Evolutionary conservation across 106 monocot species (phyloP), one percentile per base, ranked within the genome.

Genomic region (Ottelia alismoides): DNA sequence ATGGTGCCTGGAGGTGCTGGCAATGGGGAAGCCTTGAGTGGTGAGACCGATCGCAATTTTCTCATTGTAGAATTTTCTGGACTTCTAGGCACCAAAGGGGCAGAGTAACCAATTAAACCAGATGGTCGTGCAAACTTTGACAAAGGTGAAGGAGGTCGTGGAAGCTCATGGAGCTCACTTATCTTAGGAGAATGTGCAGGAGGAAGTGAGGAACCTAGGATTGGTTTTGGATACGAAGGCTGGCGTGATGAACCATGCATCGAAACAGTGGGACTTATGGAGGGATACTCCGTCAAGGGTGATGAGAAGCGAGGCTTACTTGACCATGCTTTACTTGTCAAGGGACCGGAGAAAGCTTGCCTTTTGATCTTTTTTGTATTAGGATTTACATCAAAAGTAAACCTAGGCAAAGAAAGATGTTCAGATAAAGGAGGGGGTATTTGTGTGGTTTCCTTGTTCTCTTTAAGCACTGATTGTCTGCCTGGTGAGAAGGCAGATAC

Each of bases 111-210:
- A 30, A 75, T 60, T 28, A 79, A 68, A 72, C 32, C 57, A 3
- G 63, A 20, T 40, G 57, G 58, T 12, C 57, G 47, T 46, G 29
- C 23, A 23, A 55, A 48, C 55, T 47, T 68, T 4, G 59, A 52
- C 25, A 52, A 57, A 65, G 35, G 60, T 25, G 49, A 30, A 54
- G 96, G 96, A 47, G 96, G 96, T 28, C 84, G 74, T 17, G 96
- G 96, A 60, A 96, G 88, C 60, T 85, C 85, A 52, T 96, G 89
- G 58, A 96, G 82, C 30, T 82, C 85, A 56, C 52, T 79, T 25
- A 81, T 78, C 53, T 57, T 89, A 20, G 75, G 78, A 18, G 78
- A 72, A 35, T 75, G 52, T 30, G 65, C 22, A 45, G 49, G 45
- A 60, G 75, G 76, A 55, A 75, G 74, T 47, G 81, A 80, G 14